Evolutionary conservation across 2,329 filamentous ascomycete genomes (phyloP), one percentile per base, ranked within the genome.

Genomic region (Penicillium rolfsii): DNA sequence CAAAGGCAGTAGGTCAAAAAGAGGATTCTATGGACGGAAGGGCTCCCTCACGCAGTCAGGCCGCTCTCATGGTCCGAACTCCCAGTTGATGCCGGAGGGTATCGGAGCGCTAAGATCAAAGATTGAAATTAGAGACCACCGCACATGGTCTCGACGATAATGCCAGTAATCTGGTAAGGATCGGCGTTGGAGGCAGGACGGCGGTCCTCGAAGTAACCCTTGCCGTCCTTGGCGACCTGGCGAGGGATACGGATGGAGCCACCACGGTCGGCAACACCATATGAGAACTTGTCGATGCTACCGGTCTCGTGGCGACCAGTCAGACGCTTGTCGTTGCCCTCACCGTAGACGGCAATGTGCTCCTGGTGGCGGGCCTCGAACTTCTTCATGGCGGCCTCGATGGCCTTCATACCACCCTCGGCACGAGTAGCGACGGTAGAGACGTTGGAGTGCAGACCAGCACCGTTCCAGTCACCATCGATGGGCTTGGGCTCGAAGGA

Each of bases 401-500:
- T 99, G 80, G 86, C 81, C 88, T 96, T 96, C 89, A 98, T 95
- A 77, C 95, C 95, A 72, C 93, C 93, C 68, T 97, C 92, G 58
- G 83, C 84, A 73, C 95, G 92, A 87, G 95, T 99, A 72, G 89
- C 87, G 79, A 89, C 87, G 73, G 91, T 94, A 50, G 91, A 96
- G 78, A 97, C 95, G 87, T 98, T 96, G 84, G 84, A 89, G 86
- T 96, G 93, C 54, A 97, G 89, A 80, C 92, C 92, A 62, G 92
- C 92, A 74, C 94, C 95, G 84, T 98, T 98, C 94, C 95, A 98
- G 84, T 96, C 90, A 74, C 94, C 94, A 61, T 89, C 87, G 68
- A 98, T 93, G 68, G 94, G 94, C 88, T 99, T 99, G 77, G 95
- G 95, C 75, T 93, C 87, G 78, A 97, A 89, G 41, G 94, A 96